phyloP scores from a whole-genome alignment of 805 yeast species.

The Candida pini region DNA sequence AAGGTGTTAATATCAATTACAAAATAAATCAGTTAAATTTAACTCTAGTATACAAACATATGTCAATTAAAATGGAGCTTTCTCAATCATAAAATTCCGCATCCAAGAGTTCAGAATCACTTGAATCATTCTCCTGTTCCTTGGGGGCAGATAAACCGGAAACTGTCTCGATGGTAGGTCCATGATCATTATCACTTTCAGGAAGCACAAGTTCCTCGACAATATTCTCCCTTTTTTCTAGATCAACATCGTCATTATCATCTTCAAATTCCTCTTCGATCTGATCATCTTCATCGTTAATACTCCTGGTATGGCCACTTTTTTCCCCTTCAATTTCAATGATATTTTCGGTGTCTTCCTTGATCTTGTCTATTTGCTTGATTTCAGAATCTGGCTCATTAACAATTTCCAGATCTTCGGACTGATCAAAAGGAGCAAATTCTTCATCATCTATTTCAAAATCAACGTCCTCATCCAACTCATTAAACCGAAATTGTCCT shows the following conservation, averaged over 20 bases:
- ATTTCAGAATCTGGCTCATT: background rate
- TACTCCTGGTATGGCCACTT: constrained; percentile 3
- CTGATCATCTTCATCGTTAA: constrained; percentile 3
- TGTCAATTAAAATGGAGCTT: no score
- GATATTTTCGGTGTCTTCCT: background rate
- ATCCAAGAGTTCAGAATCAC: no score
- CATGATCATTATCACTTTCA: no score
- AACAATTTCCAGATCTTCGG: background rate
- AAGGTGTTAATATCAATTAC: no score
- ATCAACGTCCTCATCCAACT: constrained; percentile 26
- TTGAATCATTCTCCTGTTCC: no score
- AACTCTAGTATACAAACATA: no score
- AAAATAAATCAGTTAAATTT: no score
- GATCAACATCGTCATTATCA: background rate
- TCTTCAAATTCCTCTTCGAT: background rate
- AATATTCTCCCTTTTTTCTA: no score
- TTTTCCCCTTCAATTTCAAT: constrained; percentile 1
- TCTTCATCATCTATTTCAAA: constrained; percentile 25
- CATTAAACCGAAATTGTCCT: constrained; percentile 16
- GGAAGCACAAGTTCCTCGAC: no score
- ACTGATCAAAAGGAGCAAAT: constrained; percentile 10
- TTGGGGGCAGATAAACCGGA: no score
- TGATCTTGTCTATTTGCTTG: background rate
- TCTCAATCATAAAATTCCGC: no score
- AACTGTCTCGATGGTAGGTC: no score